Evolutionary conservation across 2,329 filamentous ascomycete species (phyloP), one percentile per base, ranked within the genome.

Genomic region (Alternaria gaisen): DNA sequence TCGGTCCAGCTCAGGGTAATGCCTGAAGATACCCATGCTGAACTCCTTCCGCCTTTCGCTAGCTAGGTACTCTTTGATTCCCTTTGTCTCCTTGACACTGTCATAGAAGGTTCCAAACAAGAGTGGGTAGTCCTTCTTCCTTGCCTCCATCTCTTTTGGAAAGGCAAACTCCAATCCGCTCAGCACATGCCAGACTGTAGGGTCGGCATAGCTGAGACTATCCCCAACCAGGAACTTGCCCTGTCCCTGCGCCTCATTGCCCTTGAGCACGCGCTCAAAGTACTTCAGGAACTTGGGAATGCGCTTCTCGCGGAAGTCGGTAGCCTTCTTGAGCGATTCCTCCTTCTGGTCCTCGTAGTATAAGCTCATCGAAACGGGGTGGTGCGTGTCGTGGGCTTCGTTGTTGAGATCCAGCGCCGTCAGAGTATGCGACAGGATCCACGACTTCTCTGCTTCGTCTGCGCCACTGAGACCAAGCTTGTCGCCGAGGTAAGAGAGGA

Each of bases 301-400:
- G 1, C 91, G 82, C 43, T 81, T 84, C 55, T 84, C 79, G 9
- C 88, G 80, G 59, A 88, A 92, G 56, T 88, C 83, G 42, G 80
- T 80, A 9, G 86, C 83, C 63, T 83, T 85, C 60, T 82, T 83
- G 71, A 88, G 79, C 16, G 88, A 83, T 74, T 92, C 91, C 0
- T 83, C 80, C 75, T 90, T 92, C 78, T 94, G 91, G 26, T 93
- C 90, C 71, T 93, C 90, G 70, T 93, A 94, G 75, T 89, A 90
- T 5, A 85, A 73, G 1, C 76, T 73, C 0, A 80, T 72, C 2
- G 86, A 83, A 53, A 92, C 80, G 1, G 91, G 91, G 71, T 94
- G 91, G 74, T 94, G 91, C 26, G 87, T 88, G 69, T 94, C 90
- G 73, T 94, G 91, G 1, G 87, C 77, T 79, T 94, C 91, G 66